Evolutionary conservation across 352 stramenopile genomes (phyloP).

Genomic region (Phytophthora pseudosyringae): DNA sequence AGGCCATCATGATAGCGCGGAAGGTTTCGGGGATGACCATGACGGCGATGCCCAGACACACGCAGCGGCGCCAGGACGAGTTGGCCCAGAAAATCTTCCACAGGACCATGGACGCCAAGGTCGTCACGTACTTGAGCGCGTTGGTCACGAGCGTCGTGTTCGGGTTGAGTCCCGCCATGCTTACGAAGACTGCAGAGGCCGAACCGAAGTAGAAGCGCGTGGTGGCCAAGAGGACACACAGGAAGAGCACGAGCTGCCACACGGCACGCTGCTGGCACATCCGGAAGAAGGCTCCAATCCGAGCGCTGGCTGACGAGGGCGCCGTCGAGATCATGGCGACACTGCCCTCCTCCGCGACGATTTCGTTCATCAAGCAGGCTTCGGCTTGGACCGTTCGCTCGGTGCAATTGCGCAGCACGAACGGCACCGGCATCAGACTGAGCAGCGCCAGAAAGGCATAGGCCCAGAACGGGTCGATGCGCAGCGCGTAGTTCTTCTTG

Average conservation of each 20-base stretch:
- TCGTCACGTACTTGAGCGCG: conserved; percentile 61
- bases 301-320: conserved; percentile 17
- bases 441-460: conserved; percentile 60
- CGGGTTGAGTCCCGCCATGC: conserved; percentile 41
- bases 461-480: conserved; percentile 56
- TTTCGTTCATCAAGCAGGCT: conserved; percentile 29
- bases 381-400: conserved; percentile 53
- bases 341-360: conserved; percentile 35
- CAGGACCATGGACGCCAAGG: conserved; percentile 59
- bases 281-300: conserved; percentile 53
- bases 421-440: conserved; percentile 62
- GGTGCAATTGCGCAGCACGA: conserved; percentile 66
- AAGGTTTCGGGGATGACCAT: conserved; percentile 57
- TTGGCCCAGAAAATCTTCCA: conserved; percentile 64
- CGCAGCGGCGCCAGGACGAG: conserved; percentile 44
- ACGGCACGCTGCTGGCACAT: conserved; percentile 79
- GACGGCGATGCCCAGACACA: conserved; percentile 48
- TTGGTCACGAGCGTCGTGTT: conserved; percentile 55
- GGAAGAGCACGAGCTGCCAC: conserved; percentile 81
- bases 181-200: conserved; percentile 47
- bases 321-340: conserved; percentile 29
- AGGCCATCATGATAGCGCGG: conserved; percentile 66
- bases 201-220: conserved; percentile 66
- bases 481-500: conserved; percentile 54
- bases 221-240: conserved; percentile 59